These are phyloP conservation scores for Sporisorium sorghi DNA, from an alignment of 1,284 basidiomycete species.

Conservation along the genomic window DNA sequence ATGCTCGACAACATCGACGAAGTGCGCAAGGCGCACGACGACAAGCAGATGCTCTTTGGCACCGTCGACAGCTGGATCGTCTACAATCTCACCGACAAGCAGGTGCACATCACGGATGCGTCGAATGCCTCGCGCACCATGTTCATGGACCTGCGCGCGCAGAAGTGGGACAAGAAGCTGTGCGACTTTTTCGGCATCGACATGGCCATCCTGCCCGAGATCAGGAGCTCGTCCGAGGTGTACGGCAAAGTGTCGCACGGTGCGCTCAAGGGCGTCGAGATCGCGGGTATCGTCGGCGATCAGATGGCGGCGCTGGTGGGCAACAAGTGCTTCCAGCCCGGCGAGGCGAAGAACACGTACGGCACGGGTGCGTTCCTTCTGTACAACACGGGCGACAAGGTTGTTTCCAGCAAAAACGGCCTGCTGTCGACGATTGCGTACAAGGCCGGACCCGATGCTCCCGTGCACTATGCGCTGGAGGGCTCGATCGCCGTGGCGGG, in stretches of 20 bases:
- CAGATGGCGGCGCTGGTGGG: conserved; percentile 96
- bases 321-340: conserved; percentile 76
- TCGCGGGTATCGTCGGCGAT: conserved; percentile 93
- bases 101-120: conserved; percentile 91
- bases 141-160: conserved; percentile 83
- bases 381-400: conserved; percentile 89
- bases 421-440: conserved; percentile 94
- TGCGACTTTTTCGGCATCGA: conserved; percentile 89
- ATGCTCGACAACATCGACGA: conserved; percentile 90
- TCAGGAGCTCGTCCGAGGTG: conserved; percentile 91
- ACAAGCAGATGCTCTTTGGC: conserved; percentile 86
- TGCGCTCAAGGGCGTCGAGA: conserved; percentile 80
- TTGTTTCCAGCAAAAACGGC: conserved; percentile 86
- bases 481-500: conserved; percentile 96
- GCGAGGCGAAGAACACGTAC: conserved; percentile 70
- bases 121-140: conserved; percentile 97
- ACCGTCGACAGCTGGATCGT: conserved; percentile 97
- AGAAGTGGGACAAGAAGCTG: conserved; percentile 85
- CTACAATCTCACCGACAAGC: conserved; percentile 88
- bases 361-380: conserved; percentile 94
- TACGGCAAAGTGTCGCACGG: conserved; percentile 82
- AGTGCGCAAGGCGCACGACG: conserved; percentile 82
- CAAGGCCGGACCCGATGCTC: conserved; percentile 81
- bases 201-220: conserved; percentile 81
- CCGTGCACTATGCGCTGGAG: conserved; percentile 91